phyloP scores from a whole-genome alignment of 345 rosid genomes.

The Citrus cavaleriei region DNA sequence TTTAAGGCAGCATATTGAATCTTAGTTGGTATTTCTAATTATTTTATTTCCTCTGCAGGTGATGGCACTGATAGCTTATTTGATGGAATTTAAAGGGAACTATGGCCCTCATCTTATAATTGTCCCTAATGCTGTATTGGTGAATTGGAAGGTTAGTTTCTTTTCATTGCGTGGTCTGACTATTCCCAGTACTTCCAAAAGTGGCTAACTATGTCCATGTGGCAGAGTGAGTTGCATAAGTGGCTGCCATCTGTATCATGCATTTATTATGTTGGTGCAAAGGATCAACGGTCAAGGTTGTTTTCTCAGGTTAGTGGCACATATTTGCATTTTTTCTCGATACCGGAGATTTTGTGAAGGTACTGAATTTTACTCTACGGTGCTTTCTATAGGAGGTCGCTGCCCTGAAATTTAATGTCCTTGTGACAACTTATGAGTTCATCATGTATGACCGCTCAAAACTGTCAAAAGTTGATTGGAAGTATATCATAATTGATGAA shows the following conservation, averaged over 20 bases:
- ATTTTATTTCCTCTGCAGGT: constrained; percentile 50
- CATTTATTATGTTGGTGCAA: constrained; percentile 90
- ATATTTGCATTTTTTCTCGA: not conserved
- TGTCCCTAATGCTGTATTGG: constrained; percentile 98
- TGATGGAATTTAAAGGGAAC: constrained; percentile 99
- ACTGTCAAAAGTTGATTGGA: constrained; percentile 98
- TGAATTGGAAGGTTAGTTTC: constrained; percentile 94
- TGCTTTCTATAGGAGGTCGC: constrained; percentile 68
- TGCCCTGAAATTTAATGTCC: constrained; percentile 97
- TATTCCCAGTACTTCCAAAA: constrained; percentile 13
- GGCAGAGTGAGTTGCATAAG: constrained; percentile 92
- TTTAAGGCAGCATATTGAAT: constrained; percentile 6
- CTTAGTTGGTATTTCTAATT: constrained; percentile 14
- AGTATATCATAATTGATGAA: constrained; percentile 95
- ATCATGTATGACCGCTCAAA: constrained; percentile 98
- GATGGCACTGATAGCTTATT: constrained; percentile 97
- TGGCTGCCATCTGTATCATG: constrained; percentile 98
- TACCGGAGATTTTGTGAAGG: constrained; percentile 10
- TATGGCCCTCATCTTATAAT: constrained; percentile 99
- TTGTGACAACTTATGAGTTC: constrained; percentile 97
- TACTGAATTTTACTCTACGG: constrained; percentile 20
- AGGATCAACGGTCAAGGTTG: constrained; percentile 91
- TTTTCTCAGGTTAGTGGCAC: constrained; percentile 76
- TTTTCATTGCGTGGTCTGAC: not conserved
- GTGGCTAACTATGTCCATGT: constrained; percentile 18